phyloP scores from a whole-genome alignment of 345 rosid genomes.

The Anastatica hierochuntica region DNA sequence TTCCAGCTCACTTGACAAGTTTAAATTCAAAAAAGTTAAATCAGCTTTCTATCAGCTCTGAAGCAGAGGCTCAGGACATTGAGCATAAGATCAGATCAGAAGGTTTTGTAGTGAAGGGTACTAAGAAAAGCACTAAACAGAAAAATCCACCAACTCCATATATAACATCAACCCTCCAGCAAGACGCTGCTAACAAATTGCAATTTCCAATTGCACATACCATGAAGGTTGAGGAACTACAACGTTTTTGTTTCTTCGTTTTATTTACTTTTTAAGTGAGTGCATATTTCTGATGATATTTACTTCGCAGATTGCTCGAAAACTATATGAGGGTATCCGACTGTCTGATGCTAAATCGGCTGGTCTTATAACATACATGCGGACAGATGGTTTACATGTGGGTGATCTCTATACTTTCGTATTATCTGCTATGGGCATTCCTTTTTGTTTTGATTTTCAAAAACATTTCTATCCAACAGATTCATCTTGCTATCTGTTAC shows the following conservation, averaged over 20 bases:
- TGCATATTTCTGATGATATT: slow-evolving; percentile 11
- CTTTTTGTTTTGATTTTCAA: not conserved
- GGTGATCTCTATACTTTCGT: slow-evolving; percentile 28
- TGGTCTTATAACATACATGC: slow-evolving; percentile 88
- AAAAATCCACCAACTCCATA: slow-evolving; percentile 89
- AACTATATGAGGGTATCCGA: slow-evolving; percentile 87
- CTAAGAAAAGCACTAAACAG: slow-evolving; percentile 43
- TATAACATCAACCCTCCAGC: slow-evolving; percentile 97
- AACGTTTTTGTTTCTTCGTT: slow-evolving; percentile 1
- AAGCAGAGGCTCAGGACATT: slow-evolving; percentile 41
- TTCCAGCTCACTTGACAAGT: slow-evolving; percentile 61
- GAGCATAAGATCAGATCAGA: slow-evolving; percentile 44
- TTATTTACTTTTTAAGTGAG: not conserved
- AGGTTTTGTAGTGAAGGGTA: slow-evolving; percentile 44
- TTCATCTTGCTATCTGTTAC: too few relatives aligned
- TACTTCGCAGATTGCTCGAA: slow-evolving; percentile 81
- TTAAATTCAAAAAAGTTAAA: slow-evolving; percentile 54
- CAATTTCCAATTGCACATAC: slow-evolving; percentile 61
- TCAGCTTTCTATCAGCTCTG: slow-evolving; percentile 67
- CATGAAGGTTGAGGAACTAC: slow-evolving; percentile 62
- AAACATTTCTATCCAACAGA: not conserved
- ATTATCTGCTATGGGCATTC: slow-evolving; percentile 1
- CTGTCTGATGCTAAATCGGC: slow-evolving; percentile 58
- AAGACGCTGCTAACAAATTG: slow-evolving; percentile 93
- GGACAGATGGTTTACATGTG: slow-evolving; percentile 97